Evolutionary conservation across 1,284 basidiomycete species (phyloP).

Genomic region (Boletus smithii): DNA sequence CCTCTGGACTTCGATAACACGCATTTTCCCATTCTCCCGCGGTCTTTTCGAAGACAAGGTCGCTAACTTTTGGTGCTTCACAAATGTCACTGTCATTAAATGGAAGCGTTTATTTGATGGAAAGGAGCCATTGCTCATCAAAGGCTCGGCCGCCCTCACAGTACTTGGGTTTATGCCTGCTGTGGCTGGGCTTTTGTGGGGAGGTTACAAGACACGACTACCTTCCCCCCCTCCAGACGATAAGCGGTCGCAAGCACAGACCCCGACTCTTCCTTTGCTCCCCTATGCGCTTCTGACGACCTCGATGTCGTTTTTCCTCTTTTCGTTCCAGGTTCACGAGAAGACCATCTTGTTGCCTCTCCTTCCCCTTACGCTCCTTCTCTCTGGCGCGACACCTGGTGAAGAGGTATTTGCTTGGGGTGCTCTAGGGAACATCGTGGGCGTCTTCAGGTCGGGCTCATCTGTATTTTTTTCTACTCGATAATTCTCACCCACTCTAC

Average conservation of each 20-base stretch:
- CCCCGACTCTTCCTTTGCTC: slow-evolving; percentile 58
- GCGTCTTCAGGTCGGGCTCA: slow-evolving; percentile 72
- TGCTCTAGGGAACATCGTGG: slow-evolving; percentile 81
- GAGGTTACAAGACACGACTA: slow-evolving; percentile 42
- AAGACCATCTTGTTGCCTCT: slow-evolving; percentile 90
- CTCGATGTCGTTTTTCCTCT: slow-evolving; percentile 88
- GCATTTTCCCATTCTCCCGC: slow-evolving; percentile 88
- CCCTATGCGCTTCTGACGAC: slow-evolving; percentile 71
- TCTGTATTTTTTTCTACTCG: background rate
- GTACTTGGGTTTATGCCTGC: slow-evolving; percentile 64
- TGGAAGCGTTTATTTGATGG: slow-evolving; percentile 60
- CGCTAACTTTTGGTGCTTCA: slow-evolving; percentile 93
- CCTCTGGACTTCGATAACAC: slow-evolving; percentile 64
- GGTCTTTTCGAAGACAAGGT: slow-evolving; percentile 97
- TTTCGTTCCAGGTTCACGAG: slow-evolving; percentile 95
- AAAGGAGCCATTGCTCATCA: slow-evolving; percentile 45
- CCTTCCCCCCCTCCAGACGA: slow-evolving; percentile 9
- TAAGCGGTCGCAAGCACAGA: slow-evolving; percentile 21
- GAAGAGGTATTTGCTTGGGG: slow-evolving; percentile 76
- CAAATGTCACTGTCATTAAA: slow-evolving; percentile 78
- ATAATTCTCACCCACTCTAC: slow-evolving; percentile 1
- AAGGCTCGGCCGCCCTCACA: slow-evolving; percentile 56
- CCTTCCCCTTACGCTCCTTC: slow-evolving; percentile 76
- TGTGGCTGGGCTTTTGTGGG: slow-evolving; percentile 51
- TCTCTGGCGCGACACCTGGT: slow-evolving; percentile 60